Evolutionary conservation across 495 filamentous ascomycete genomes (phyloP).

Genomic region (Neurospora sp.): DNA sequence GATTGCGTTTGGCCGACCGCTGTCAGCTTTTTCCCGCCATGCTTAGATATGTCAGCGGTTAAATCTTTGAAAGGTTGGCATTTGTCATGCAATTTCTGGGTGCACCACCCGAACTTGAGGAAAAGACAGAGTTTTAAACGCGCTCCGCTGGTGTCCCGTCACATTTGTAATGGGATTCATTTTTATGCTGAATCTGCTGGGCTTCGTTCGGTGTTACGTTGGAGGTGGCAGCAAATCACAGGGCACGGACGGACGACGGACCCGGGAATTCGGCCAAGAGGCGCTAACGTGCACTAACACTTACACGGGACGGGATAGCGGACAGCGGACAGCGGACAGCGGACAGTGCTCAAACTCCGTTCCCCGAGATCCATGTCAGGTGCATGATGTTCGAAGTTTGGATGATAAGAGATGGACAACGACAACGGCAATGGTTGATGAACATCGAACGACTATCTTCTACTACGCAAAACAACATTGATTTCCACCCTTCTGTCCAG

Average conservation of each 20-base stretch:
- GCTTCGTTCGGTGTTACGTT: background rate
- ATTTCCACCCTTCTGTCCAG: background rate
- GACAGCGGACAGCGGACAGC: background rate
- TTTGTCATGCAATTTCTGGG: background rate
- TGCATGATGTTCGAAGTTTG: background rate
- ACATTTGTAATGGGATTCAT: background rate
- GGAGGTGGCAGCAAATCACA: background rate
- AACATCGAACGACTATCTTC: background rate
- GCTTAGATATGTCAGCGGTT: background rate
- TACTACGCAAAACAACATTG: background rate
- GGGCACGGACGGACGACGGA: background rate
- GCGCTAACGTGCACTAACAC: background rate
- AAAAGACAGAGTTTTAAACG: background rate
- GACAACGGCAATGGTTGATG: background rate
- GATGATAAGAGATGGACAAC: background rate
- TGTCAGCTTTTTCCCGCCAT: background rate
- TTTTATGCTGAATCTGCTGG: background rate
- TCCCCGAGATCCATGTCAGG: background rate
- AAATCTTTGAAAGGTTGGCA: background rate
- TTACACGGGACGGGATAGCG: background rate
- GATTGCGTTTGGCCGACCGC: background rate
- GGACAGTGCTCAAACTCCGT: background rate
- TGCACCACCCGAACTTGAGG: background rate
- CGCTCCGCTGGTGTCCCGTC: background rate
- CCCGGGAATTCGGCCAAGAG: background rate